These are phyloP conservation scores for Clonostachys byssicola DNA, from an alignment of 2,329 filamentous ascomycete genomes.

Conservation along the genomic window DNA sequence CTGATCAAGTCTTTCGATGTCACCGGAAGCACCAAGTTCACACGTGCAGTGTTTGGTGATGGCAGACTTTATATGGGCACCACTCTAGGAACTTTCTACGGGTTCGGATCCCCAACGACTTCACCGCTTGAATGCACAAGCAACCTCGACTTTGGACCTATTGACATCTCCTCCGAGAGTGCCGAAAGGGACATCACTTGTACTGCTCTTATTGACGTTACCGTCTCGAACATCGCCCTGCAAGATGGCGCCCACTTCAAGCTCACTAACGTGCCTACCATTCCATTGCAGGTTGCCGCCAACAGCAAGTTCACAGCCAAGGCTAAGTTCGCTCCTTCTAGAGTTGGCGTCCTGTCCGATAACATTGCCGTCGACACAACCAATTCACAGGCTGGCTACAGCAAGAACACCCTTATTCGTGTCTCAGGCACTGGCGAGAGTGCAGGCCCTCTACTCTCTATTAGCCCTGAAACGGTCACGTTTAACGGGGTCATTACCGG, in stretches of 20 bases:
- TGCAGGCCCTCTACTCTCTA: constrained; percentile 32
- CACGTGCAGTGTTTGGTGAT: constrained; percentile 52
- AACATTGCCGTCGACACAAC: constrained; percentile 43
- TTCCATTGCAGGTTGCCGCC: constrained; percentile 19
- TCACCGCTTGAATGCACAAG: constrained; percentile 48
- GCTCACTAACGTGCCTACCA: constrained; percentile 24
- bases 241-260: constrained; percentile 24
- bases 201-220: constrained; percentile 36
- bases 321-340: constrained; percentile 36
- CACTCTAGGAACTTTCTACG: constrained; percentile 45
- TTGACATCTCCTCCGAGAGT: constrained; percentile 29
- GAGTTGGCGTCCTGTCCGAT: constrained; percentile 41
- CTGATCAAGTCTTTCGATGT: constrained; percentile 47
- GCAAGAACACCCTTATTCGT: constrained; percentile 36
- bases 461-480: constrained; percentile 41
- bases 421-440: constrained; percentile 46
- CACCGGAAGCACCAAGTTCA: constrained; percentile 49
- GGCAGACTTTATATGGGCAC: constrained; percentile 51
- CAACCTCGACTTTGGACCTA: constrained; percentile 39
- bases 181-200: constrained; percentile 33
- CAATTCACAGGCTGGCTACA: constrained; percentile 39
- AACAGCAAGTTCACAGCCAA: constrained; percentile 36
- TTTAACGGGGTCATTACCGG: constrained; percentile 46
- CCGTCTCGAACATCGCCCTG: constrained; percentile 30
- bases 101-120: constrained; percentile 51